Evolutionary conservation across 306 rosid genomes (phyloP).

Genomic region (Erythrophleum fordii): DNA sequence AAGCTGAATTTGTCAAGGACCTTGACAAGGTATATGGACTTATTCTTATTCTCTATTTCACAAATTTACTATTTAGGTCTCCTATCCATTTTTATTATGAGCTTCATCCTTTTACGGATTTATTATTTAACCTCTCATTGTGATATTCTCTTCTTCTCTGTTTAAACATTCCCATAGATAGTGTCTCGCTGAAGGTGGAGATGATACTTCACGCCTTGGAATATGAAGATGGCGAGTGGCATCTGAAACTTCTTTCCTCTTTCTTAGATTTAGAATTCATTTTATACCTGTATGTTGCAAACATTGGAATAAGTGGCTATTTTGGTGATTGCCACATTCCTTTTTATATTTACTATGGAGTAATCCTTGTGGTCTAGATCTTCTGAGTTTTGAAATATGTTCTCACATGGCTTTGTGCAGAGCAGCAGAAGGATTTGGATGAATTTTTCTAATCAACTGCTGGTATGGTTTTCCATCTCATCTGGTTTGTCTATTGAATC

Average conservation of each 20-base stretch:
- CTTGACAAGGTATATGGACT: constrained; percentile 69
- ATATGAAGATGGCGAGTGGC: constrained; percentile 73
- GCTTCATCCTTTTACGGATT: neutral
- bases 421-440: constrained; percentile 77
- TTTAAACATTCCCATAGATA: neutral
- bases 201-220: constrained; percentile 95
- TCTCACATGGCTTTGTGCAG: constrained; percentile 49
- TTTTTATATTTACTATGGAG: constrained; percentile 19
- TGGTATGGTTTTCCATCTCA: constrained; percentile 50
- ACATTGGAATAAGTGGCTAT: constrained; percentile 26
- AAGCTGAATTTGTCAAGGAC: constrained; percentile 93
- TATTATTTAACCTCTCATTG: neutral
- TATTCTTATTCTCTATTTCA: constrained; percentile 20
- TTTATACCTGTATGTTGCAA: neutral
- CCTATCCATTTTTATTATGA: constrained; percentile 18
- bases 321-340: constrained; percentile 18
- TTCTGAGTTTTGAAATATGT: constrained; percentile 26
- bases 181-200: constrained; percentile 60
- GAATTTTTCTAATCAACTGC: constrained; percentile 91
- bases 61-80: constrained; percentile 16
- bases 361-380: neutral
- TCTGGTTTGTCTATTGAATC: neutral
- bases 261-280: neutral
- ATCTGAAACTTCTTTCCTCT: constrained; percentile 23
- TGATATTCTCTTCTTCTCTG: constrained; percentile 22